Evolutionary conservation across 2,329 filamentous ascomycete genomes (phyloP), one percentile per base, ranked within the genome.

Genomic region (Alternaria arborescens): DNA sequence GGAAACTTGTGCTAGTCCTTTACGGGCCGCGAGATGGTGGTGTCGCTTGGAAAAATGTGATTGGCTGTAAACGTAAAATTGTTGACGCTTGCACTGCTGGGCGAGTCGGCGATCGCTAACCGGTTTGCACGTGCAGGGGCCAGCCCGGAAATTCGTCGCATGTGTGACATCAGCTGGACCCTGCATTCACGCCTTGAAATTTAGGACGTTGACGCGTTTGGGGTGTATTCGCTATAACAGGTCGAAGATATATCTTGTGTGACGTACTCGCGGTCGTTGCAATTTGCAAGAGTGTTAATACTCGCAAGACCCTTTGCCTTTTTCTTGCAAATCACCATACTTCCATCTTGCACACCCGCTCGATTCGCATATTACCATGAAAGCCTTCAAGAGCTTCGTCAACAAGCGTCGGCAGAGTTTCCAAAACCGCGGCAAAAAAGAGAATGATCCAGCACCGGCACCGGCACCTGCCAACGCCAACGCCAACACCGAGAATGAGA

Each of bases 131-230:
- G 32, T 52, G 50, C 34, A 26, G 22, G 12, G 8, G 8, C 48
- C 53, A 32, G 20, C 64, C 54, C 36, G 50, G 54, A 52, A 43
- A 60, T 34, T 44, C 58, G 58, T 61, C 61, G 62, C 66, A 58
- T 71, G 62, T 70, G 70, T 74, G 70, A 74, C 75, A 77, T 77
- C 72, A 77, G 73, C 56, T 64, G 67, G 57, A 54, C 62, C 62
- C 66, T 67, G 66, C 62, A 69, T 71, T 65, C 63, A 66, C 56
- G 54, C 44, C 59, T 50, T 57, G 56, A 46, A 63, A 47, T 48
- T 24, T 32, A 62, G 58, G 51, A 26, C 52, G 24, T 63, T 52
- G 48, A 61, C 42, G 43, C 44, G 30, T 38, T 42, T 36, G 46
- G 57, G 58, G 51, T 51, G 42, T 46, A 54, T 42, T 59, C 30